A percentile compares a stretch with the other conserved stretches of the same genome.
Conservation (phyloP, 148 eudicot species). For the Suaeda aralocaspica region DNA sequence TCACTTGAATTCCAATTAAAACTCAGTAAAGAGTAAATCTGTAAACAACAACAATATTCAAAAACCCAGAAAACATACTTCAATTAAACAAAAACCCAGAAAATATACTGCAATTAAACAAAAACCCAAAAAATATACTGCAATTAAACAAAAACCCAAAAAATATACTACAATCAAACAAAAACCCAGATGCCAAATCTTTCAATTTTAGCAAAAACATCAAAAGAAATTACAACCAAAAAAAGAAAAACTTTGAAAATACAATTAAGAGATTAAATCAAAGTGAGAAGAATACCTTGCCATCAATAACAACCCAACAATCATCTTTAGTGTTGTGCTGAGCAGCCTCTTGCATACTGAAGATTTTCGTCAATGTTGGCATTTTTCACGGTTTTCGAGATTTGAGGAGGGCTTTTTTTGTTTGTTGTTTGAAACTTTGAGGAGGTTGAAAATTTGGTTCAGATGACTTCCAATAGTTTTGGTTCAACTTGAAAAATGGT, state of each 20-base stretch:
- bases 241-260: not conserved
- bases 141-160: not conserved
- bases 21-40: too few species aligned
- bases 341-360: constrained; percentile 69
- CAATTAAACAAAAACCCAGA: too few species aligned
- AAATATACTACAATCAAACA: too few species aligned
- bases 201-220: not conserved
- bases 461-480: too few species aligned
- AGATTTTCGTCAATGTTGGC: constrained; percentile 81
- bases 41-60: too few species aligned
- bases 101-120: too few species aligned
- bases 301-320: constrained; percentile 88
- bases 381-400: constrained; percentile 26
- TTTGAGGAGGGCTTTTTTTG: not conserved
- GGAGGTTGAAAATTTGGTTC: not conserved
- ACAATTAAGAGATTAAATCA: not conserved
- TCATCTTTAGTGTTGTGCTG: constrained; percentile 69
- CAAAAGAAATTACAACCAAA: not conserved
- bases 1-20: too few species aligned
- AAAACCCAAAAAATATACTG: too few species aligned
- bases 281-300: constrained; percentile 47
- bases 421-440: not conserved
- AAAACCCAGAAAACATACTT: too few species aligned
- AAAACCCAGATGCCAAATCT: not conserved
- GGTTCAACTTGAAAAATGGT: too few species aligned